Percentiles rank a stretch among this genome's conserved stretches.
Conservation (phyloP, 1,284 basidiomycete genomes). For the Mycosarcoma mackinlayi region DNA sequence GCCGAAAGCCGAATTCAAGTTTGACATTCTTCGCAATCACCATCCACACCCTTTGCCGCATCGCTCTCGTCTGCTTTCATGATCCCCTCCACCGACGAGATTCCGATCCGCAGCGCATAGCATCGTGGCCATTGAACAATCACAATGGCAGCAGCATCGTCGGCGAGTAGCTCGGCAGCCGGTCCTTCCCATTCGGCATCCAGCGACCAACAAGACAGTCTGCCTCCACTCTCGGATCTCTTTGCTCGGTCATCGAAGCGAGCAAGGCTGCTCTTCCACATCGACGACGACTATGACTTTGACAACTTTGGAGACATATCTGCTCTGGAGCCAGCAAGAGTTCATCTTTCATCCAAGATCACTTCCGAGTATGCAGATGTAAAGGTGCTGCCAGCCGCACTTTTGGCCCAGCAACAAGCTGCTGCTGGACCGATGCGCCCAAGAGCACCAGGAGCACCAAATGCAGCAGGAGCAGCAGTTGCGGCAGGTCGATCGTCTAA, state of each 20-base stretch:
- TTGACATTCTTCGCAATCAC: conserved; percentile 18
- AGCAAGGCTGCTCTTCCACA: conserved; percentile 39
- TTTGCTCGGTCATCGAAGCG: conserved; percentile 45
- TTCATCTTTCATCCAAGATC: conserved; percentile 76
- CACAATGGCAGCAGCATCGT: conserved; percentile 18
- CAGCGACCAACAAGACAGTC: conserved; percentile 6
- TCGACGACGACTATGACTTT: conserved; percentile 40
- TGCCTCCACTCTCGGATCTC: conserved; percentile 47
- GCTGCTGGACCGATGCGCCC: conserved; percentile 73
- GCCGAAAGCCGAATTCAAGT: conserved; percentile 28
- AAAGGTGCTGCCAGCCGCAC: conserved; percentile 82
- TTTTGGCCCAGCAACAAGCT: conserved; percentile 85
- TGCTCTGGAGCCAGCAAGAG: conserved; percentile 57
- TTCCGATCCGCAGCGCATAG: not conserved
- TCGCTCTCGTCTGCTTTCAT: not conserved
- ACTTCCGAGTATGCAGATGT: conserved; percentile 86
- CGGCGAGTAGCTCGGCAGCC: conserved; percentile 13
- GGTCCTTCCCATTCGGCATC: conserved; percentile 22
- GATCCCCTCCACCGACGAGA: not conserved
- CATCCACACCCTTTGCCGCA: not conserved
- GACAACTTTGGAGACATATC: conserved; percentile 42
- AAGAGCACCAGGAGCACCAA: conserved; percentile 37
- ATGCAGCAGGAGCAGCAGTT: conserved; percentile 1
- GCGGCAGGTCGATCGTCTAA: conserved; percentile 13
- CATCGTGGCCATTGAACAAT: not conserved